Percentiles rank a stretch among this genome's conserved stretches.
phyloP scores from a whole-genome alignment of 495 filamentous ascomycete species.

The Pyrenopolyporus hunteri region DNA sequence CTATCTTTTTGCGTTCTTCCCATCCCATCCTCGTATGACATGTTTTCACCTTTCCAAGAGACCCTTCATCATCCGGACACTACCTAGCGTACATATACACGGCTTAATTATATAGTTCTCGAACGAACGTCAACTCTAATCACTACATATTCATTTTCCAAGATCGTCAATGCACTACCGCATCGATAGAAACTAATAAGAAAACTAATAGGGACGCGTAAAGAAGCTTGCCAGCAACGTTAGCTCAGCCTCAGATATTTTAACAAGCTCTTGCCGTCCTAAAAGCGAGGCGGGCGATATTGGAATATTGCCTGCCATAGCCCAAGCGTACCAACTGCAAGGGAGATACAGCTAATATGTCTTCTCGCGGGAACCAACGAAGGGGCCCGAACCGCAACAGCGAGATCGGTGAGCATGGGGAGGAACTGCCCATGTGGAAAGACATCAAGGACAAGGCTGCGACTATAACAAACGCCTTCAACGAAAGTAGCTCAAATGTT shows the following conservation, averaged over 20 bases:
- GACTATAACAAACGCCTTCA: conserved; percentile 47
- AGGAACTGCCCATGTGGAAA: conserved; percentile 54
- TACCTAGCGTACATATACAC: too few species aligned
- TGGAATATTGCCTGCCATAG: too few species aligned
- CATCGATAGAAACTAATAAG: conserved; percentile 26
- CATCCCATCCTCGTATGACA: too few species aligned
- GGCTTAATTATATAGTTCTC: too few species aligned
- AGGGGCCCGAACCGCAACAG: conserved; percentile 57
- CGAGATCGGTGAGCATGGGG: conserved; percentile 52
- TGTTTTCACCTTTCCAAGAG: too few species aligned
- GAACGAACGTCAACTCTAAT: too few species aligned
- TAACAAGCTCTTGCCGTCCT: not conserved
- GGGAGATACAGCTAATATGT: conserved; percentile 41
- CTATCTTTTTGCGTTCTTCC: too few species aligned
- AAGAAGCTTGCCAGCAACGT: conserved; percentile 22
- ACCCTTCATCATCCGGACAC: too few species aligned
- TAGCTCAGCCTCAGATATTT: conserved; percentile 22
- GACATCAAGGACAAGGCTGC: conserved; percentile 53
- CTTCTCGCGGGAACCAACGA: conserved; percentile 51
- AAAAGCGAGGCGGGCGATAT: too few species aligned
- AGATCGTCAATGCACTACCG: not conserved
- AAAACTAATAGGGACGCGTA: conserved; percentile 23
- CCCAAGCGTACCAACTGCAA: not conserved
- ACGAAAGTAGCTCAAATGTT: conserved; percentile 50
- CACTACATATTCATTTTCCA: conserved; percentile 1